These are phyloP conservation scores for Colletotrichum lini DNA, from an alignment of 2,329 filamentous ascomycete species.

Conservation along the genomic window DNA sequence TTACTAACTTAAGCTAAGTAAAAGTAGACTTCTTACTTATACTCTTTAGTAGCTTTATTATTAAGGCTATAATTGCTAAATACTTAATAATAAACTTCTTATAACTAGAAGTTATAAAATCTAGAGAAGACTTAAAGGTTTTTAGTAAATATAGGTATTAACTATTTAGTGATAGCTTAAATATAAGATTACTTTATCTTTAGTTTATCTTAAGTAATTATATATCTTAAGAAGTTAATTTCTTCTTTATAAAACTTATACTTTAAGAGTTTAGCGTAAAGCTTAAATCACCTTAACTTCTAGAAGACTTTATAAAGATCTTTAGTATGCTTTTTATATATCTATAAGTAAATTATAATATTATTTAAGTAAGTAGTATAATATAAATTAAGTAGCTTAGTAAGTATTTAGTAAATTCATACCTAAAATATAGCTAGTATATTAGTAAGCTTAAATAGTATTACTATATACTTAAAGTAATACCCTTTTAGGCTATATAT, in stretches of 20 bases:
- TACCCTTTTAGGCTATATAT: too few relatives aligned
- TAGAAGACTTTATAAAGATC: not conserved
- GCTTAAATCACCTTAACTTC: not conserved
- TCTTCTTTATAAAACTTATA: not conserved
- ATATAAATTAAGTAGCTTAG: not conserved
- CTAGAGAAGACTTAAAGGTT: too few relatives aligned
- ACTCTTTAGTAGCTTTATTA: too few relatives aligned
- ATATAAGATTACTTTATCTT: too few relatives aligned
- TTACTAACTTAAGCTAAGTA: too few relatives aligned
- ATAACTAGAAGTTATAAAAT: too few relatives aligned
- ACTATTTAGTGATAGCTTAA: too few relatives aligned
- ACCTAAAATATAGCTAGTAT: not conserved
- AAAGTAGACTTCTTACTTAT: too few relatives aligned
- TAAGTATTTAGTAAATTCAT: slow-evolving; percentile 11
- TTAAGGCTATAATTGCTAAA: too few relatives aligned
- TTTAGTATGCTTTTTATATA: not conserved
- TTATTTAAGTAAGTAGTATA: slow-evolving; percentile 5
- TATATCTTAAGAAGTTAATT: not conserved
- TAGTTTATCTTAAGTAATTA: not conserved
- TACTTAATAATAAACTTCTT: too few relatives aligned
- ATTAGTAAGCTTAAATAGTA: slow-evolving; percentile 7
- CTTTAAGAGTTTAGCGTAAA: too few relatives aligned
- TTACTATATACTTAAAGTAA: slow-evolving; percentile 21
- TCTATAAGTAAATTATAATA: slow-evolving; percentile 9
- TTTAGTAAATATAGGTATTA: too few relatives aligned